phyloP scores from a whole-genome alignment of 768 basidiomycete genomes.

The Boletales sp. region DNA sequence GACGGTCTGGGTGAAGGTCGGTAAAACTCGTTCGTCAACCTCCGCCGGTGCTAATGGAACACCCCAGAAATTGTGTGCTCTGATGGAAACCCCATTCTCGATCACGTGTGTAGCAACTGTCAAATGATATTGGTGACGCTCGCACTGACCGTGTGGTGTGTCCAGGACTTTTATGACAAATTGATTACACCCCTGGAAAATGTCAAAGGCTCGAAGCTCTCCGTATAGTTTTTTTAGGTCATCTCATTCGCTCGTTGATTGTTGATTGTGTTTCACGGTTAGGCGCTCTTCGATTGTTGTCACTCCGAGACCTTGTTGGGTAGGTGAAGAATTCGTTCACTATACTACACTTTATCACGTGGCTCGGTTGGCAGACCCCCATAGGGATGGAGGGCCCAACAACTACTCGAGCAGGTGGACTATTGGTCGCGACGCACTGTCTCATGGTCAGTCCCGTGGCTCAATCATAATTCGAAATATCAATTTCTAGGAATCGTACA shows the following conservation, averaged over 20 bases:
- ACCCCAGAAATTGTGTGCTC: conserved; percentile 2
- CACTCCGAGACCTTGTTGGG: conserved; percentile 27
- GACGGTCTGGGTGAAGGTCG: conserved; percentile 49
- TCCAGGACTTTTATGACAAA: conserved; percentile 2
- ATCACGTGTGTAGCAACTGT: conserved; percentile 5
- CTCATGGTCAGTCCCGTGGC: background rate
- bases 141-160: background rate
- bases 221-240: no score
- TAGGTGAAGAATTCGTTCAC: conserved; percentile 2
- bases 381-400: background rate
- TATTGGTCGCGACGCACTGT: background rate
- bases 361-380: conserved; percentile 2
- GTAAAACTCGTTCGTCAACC: background rate
- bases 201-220: background rate
- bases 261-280: background rate
- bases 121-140: background rate
- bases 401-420: background rate
- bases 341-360: background rate
- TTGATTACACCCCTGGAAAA: conserved; percentile 6
- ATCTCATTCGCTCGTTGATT: background rate
- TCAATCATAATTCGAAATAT: no score
- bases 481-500: no score
- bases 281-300: conserved; percentile 31
- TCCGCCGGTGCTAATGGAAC: background rate
- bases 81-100: conserved; percentile 5